Percentiles rank a stretch among this genome's conserved stretches.
Evolutionary conservation across 1,284 basidiomycete genomes (phyloP).

Genomic region (Wolfiporia cocos): DNA sequence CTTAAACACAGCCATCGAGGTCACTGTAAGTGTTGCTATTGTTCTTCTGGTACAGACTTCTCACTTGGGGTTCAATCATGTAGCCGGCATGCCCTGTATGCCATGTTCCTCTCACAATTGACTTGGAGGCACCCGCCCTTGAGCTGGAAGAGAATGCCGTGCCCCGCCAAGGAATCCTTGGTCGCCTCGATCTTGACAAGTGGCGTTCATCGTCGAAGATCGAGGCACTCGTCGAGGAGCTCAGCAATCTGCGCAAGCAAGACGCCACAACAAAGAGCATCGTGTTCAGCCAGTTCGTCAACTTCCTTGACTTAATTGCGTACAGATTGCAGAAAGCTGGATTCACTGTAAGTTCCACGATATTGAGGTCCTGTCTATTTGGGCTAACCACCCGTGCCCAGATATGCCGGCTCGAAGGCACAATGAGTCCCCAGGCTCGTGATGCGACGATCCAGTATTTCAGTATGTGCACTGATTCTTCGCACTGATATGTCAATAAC

Average conservation of each 20-base stretch:
- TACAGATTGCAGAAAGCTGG: slow-evolving; percentile 91
- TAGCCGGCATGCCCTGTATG: slow-evolving; percentile 95
- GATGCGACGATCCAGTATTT: slow-evolving; percentile 95
- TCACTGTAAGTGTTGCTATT: slow-evolving; percentile 41
- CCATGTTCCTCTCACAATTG: slow-evolving; percentile 89
- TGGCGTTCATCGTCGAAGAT: slow-evolving; percentile 98
- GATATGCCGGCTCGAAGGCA: slow-evolving; percentile 93
- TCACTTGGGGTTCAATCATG: slow-evolving; percentile 4
- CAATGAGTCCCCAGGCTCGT: slow-evolving; percentile 94
- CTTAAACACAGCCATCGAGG: slow-evolving; percentile 71
- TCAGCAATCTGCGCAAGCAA: slow-evolving; percentile 77
- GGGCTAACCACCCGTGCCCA: slow-evolving; percentile 28
- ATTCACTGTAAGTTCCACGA: slow-evolving; percentile 50
- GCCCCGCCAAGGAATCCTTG: slow-evolving; percentile 88
- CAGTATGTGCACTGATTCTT: slow-evolving; percentile 46
- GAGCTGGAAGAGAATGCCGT: slow-evolving; percentile 71
- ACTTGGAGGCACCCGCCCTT: slow-evolving; percentile 89
- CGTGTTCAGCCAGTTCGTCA: slow-evolving; percentile 94
- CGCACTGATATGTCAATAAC: slow-evolving; percentile 3
- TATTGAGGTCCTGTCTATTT: neutral
- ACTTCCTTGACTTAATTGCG: slow-evolving; percentile 88
- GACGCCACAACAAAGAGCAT: slow-evolving; percentile 95
- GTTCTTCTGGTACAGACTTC: slow-evolving; percentile 1
- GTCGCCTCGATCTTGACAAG: slow-evolving; percentile 81
- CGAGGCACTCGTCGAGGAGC: slow-evolving; percentile 93